Conservation (phyloP, 306 rosid species). For the Arachis hypogaea region DNA sequence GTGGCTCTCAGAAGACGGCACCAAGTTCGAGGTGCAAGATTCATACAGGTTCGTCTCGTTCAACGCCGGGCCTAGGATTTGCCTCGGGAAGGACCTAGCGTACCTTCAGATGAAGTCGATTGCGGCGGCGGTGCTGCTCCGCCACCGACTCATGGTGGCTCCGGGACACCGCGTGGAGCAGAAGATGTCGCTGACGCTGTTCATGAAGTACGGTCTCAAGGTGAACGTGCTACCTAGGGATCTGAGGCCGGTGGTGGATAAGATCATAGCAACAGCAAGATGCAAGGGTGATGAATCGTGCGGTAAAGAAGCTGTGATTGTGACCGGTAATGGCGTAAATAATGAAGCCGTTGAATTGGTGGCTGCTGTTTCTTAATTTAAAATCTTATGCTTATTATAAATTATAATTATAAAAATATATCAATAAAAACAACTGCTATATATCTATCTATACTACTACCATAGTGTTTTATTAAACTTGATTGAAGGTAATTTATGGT, state of each 20-base stretch:
- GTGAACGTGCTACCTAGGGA: conserved; percentile 70
- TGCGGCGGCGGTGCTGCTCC: conserved; percentile 68
- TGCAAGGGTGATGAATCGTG: not conserved
- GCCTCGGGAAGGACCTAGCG: conserved; percentile 88
- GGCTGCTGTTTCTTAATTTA: conserved; percentile 35
- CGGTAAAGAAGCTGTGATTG: not conserved
- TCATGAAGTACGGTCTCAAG: conserved; percentile 88
- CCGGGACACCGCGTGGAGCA: conserved; percentile 84
- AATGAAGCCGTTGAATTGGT: conserved; percentile 25
- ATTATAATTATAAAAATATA: no score
- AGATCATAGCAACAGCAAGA: not conserved
- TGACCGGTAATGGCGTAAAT: not conserved
- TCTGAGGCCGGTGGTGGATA: conserved; percentile 54
- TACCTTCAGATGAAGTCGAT: conserved; percentile 93
- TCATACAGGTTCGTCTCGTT: conserved; percentile 74
- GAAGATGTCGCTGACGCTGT: conserved; percentile 89
- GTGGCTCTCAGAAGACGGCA: conserved; percentile 65
- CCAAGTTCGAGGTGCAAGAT: conserved; percentile 53
- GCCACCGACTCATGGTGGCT: conserved; percentile 65
- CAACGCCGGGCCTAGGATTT: conserved; percentile 87
- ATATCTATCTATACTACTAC: not conserved
- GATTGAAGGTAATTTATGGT: not conserved
- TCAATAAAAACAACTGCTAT: not conserved
- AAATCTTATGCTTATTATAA: no score
- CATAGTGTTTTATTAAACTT: not conserved